phyloP scores from a whole-genome alignment of 225 moss, liverwort and hornwort genomes.

The Ulota crispa region DNA sequence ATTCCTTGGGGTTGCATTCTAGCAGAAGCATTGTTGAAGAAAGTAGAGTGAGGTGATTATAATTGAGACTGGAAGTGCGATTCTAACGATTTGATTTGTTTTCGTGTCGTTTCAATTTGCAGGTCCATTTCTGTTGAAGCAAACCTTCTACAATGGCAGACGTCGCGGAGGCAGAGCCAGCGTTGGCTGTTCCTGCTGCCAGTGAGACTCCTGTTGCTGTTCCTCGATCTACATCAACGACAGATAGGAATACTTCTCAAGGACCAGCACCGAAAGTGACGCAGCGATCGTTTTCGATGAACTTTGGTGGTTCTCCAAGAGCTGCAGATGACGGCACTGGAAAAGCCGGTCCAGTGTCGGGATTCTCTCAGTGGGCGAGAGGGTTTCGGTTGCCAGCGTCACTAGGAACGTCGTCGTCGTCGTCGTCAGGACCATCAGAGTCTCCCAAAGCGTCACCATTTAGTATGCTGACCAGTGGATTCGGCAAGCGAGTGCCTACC shows the following conservation, averaged over 20 bases:
- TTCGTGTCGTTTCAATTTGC: background rate
- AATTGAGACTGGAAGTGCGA: background rate
- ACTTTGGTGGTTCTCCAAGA: constrained; percentile 33
- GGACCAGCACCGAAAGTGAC: constrained; percentile 24
- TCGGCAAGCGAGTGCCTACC: constrained; percentile 71
- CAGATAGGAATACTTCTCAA: constrained; percentile 23
- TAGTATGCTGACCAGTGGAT: constrained; percentile 61
- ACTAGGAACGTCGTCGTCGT: constrained; percentile 27
- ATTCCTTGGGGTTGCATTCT: background rate
- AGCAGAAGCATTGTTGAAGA: background rate
- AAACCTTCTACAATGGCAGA: constrained; percentile 32
- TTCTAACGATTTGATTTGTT: background rate
- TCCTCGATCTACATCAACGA: constrained; percentile 31
- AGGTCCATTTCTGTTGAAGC: constrained; percentile 11
- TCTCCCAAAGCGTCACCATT: constrained; percentile 49
- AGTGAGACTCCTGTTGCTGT: constrained; percentile 26
- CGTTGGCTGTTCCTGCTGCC: constrained; percentile 24
- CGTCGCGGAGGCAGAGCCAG: constrained; percentile 34
- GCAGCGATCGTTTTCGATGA: constrained; percentile 42
- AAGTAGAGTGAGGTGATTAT: background rate
- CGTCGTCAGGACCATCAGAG: constrained; percentile 37
- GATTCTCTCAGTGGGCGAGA: constrained; percentile 66
- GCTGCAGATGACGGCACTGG: constrained; percentile 25
- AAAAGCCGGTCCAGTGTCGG: constrained; percentile 34
- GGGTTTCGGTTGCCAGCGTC: constrained; percentile 53